Evolutionary conservation across 2,329 filamentous ascomycete genomes (phyloP), one percentile per base, ranked within the genome.

Genomic region (Trichoderma sp.): DNA sequence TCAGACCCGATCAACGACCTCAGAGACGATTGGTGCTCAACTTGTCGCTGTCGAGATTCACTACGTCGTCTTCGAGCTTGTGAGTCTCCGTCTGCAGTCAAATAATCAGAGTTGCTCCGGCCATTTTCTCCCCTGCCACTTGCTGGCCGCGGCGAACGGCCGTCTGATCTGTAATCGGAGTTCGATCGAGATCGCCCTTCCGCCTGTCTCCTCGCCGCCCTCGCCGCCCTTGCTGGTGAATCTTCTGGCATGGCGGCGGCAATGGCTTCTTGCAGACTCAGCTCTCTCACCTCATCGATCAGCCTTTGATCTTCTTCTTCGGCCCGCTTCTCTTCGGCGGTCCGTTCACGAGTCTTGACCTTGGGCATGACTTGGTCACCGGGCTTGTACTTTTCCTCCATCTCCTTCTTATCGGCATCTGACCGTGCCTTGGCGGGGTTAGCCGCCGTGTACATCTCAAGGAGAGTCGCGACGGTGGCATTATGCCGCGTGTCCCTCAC

Each of bases 401-500:
- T 89, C 72, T 94, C 92, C 57, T 88, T 86, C 79, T 91, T 94
- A 77, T 99, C 96, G 8, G 87, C 84, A 0, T 86, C 84, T 0
- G 88, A 85, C 76, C 90, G 92, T 31, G 84, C 89, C 74, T 91
- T 91, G 21, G 88, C 88, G 1, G 96, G 95, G 76, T 97, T 93
- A 56, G 92, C 89, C 31, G 89, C 85, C 43, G 97, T 81, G 74
- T 92, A 94, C 87, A 97, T 95, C 68, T 98, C 95, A 70, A 99
- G 83, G 57, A 98, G 83, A 2, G 94, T 97, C 10, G 91, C 94
- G 63, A 97, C 92, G 29, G 92, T 94, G 69, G 96, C 93, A 86
- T 98, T 96, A 76, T 93, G 93, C 77, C 90, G 89, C 55, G 95
- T 97, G 75, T 92, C 92, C 72, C 94, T 90, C 71, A 99, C 95